Conservation (phyloP, 306 rosid species). For the Luffa aegyptiaca region DNA sequence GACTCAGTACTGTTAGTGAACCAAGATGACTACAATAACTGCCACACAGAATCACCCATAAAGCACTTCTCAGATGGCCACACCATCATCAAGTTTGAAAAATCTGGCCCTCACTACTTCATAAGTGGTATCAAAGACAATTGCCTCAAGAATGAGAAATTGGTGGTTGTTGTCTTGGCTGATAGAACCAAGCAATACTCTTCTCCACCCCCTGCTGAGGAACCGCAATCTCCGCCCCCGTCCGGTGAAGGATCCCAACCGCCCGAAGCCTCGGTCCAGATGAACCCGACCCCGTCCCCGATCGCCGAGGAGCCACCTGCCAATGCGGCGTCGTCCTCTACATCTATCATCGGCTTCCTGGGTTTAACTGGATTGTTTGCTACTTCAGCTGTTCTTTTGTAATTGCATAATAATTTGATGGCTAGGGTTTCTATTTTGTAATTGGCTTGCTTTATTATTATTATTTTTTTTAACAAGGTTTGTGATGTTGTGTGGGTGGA, state of each 20-base stretch:
- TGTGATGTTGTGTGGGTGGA: neutral
- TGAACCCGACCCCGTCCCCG: constrained; percentile 42
- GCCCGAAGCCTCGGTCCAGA: constrained; percentile 24
- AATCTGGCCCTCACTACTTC: constrained; percentile 66
- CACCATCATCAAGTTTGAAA: constrained; percentile 34
- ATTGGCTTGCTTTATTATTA: neutral
- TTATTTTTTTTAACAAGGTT: neutral
- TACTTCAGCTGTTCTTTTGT: constrained; percentile 33
- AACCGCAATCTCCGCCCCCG: constrained; percentile 18
- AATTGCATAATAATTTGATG: constrained; percentile 10
- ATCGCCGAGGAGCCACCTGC: constrained; percentile 42
- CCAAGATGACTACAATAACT: constrained; percentile 51
- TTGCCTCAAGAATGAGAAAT: constrained; percentile 73
- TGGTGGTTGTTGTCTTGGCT: constrained; percentile 53
- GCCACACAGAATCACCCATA: constrained; percentile 43
- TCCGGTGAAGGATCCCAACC: constrained; percentile 11
- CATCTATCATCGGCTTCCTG: constrained; percentile 22
- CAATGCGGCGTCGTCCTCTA: constrained; percentile 33
- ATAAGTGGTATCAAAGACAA: constrained; percentile 70
- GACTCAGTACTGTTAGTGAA: constrained; percentile 67
- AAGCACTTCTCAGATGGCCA: constrained; percentile 55
- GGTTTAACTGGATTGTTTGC: constrained; percentile 47
- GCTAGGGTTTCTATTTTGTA: neutral
- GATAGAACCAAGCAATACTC: constrained; percentile 39
- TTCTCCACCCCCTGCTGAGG: constrained; percentile 22